Evolutionary conservation across 805 yeast genomes (phyloP), one percentile per base, ranked within the genome.

Genomic region (Suhomyces sp.): DNA sequence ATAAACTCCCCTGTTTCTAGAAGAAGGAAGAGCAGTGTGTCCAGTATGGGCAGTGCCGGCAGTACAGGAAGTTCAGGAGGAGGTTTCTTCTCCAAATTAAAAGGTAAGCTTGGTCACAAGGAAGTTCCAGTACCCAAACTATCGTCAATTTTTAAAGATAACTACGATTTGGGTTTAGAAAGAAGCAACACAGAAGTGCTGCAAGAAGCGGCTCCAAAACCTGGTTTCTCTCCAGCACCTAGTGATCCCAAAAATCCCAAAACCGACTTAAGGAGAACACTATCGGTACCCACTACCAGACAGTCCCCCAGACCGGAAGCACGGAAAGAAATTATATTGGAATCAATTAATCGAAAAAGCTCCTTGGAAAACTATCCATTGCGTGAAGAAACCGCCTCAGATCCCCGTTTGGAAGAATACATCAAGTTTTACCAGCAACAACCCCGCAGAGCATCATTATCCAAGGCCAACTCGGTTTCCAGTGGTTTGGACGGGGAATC

Each of bases 11-110:
- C 30, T 6, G 25, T 18, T 13, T 12, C 35, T 14, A 15, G 35
- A 8, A 36, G 40, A 21, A 33, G 56, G 21, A 40, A 46, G 19
- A 45, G 53, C 20, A 48, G 60, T 27, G 35, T 46, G 5, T 42
- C 51, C 19, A 42, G 50, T 36, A 31, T 46, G 10, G 46, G 48
- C 18, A 48, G 54, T 12, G 37, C 16, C 15, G 47, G 47, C n/a
- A 37, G 48, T 13, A 29, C 44, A 10, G 38, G 50, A 6, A 43
- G 47, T 27, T 41, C 40, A 12, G 40, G 47, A 29, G 28, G 36
- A n/a, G 63, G 64, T 1, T 56, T 65, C 23, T 63, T 66, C 38
- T 55, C 66, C 25, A 65, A 63, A 38, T 42, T 65, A 18, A 67
- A 65, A 41, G 63, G 53, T 11, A 62, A 57, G 39, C 25, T 39